A percentile compares a stretch with the other conserved stretches of the same genome.
These are phyloP conservation scores for Hymenoscyphus repandus DNA, from an alignment of 2,329 filamentous ascomycete species.

Conservation along the genomic window DNA sequence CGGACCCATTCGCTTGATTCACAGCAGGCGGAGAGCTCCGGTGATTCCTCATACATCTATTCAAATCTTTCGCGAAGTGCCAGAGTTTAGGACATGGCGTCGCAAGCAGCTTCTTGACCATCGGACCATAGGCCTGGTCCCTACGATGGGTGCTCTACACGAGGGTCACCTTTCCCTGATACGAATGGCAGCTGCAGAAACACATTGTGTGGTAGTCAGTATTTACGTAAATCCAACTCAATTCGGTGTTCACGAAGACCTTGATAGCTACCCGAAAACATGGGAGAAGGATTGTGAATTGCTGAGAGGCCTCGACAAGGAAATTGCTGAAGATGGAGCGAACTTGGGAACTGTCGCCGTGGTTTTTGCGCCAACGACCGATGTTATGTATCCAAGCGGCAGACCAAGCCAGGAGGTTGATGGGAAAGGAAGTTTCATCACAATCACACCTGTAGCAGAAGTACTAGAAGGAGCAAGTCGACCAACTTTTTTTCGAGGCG, in stretches of 20 bases:
- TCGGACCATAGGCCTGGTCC: constrained; percentile 78
- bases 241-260: constrained; percentile 84
- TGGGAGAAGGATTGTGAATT: constrained; percentile 72
- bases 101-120: constrained; percentile 59
- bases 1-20: constrained; percentile 7
- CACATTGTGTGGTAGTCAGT: constrained; percentile 81
- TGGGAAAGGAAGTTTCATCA: constrained; percentile 84
- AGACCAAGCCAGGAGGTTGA: constrained; percentile 62
- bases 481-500: constrained; percentile 93
- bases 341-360: constrained; percentile 67
- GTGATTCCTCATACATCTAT: constrained; percentile 52
- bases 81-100: constrained; percentile 65
- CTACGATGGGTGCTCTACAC: constrained; percentile 98
- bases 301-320: constrained; percentile 62
- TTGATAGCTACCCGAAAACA: constrained; percentile 83
- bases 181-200: constrained; percentile 75
- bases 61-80: constrained; percentile 70
- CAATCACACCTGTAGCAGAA: constrained; percentile 76
- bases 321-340: constrained; percentile 57
- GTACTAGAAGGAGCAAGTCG: constrained; percentile 79
- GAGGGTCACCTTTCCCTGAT: constrained; percentile 83
- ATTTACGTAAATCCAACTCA: constrained; percentile 97
- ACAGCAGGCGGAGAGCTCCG: constrained; percentile 15
- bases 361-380: constrained; percentile 79
- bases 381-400: constrained; percentile 82